These are phyloP conservation scores for Sphaerulina musiva DNA, from an alignment of 2,329 filamentous ascomycete genomes.

Conservation along the genomic window DNA sequence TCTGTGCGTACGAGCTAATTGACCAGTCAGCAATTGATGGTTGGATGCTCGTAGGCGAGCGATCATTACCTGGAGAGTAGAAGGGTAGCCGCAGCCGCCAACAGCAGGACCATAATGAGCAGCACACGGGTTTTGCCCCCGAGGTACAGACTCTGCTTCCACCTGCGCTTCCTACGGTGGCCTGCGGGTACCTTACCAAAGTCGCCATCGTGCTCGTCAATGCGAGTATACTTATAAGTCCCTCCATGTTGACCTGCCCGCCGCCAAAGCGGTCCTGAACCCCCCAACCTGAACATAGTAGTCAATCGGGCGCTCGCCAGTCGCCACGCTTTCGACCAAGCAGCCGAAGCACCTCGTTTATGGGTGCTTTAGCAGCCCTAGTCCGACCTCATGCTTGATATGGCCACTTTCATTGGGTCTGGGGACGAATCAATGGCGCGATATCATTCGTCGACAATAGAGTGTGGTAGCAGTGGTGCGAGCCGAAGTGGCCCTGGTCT, in stretches of 20 bases:
- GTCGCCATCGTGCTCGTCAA: background rate
- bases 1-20: constrained; percentile 7
- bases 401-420: background rate
- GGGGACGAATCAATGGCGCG: background rate
- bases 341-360: constrained; percentile 2
- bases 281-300: constrained; percentile 1
- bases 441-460: no score
- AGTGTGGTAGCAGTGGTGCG: no score
- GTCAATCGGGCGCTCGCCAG: background rate
- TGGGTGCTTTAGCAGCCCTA: constrained; percentile 1
- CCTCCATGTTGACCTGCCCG: background rate
- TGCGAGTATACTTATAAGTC: constrained; percentile 8
- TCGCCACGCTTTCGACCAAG: constrained; percentile 7
- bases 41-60: background rate
- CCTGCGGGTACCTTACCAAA: background rate
- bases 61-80: constrained; percentile 15
- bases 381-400: background rate
- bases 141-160: background rate
- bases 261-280: background rate
- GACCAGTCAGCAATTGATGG: background rate
- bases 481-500: no score
- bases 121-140: background rate
- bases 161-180: background rate
- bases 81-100: constrained; percentile 10
- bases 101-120: constrained; percentile 11